These are phyloP conservation scores for Rhexocercosporidium sp. DNA, from an alignment of 2,329 filamentous ascomycete genomes.

Conservation along the genomic window DNA sequence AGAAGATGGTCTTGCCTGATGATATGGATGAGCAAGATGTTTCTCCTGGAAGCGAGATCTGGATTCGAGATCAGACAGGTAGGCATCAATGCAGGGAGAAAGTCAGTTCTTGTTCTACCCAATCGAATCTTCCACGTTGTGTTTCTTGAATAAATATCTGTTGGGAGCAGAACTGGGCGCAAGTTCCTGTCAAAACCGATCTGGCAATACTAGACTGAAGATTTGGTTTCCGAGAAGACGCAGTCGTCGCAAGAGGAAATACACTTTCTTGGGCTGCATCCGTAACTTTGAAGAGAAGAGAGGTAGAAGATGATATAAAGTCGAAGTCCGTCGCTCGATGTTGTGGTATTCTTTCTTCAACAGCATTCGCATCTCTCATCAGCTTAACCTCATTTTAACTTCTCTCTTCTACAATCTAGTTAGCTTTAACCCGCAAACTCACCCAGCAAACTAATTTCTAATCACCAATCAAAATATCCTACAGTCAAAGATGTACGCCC, in stretches of 20 bases:
- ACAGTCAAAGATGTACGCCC: not conserved
- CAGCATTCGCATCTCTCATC: not conserved
- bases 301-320: too few species aligned
- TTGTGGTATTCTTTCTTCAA: not conserved
- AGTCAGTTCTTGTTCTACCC: not conserved
- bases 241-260: not conserved
- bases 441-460: not conserved
- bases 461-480: not conserved
- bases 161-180: not conserved
- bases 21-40: not conserved
- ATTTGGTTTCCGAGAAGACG: not conserved
- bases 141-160: not conserved
- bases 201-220: not conserved
- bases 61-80: not conserved
- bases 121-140: not conserved
- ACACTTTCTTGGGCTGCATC: not conserved
- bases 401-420: not conserved
- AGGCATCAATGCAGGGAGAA: not conserved
- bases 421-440: too few species aligned
- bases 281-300: too few species aligned
- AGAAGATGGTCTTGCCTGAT: not conserved
- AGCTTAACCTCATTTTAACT: not conserved
- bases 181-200: not conserved
- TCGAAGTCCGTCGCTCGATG: too few species aligned
- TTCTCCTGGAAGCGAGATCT: not conserved